These are phyloP conservation scores for Paraleonurus japonicus DNA, from an alignment of 257 asterid genomes.

Conservation along the genomic window DNA sequence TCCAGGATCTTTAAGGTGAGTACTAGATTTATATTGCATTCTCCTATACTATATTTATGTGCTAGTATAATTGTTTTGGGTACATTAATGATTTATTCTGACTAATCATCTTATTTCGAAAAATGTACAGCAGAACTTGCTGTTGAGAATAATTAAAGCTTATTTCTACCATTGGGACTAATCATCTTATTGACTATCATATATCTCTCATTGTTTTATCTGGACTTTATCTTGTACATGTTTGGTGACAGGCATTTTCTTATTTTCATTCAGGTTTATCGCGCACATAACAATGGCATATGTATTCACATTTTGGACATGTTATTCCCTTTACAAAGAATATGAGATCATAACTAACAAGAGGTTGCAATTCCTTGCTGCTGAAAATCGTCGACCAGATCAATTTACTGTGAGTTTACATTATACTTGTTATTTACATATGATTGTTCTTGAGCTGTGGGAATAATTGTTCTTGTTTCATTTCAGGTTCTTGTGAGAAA, in stretches of 20 bases:
- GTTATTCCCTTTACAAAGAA: constrained; percentile 70
- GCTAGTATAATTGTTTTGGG: background rate
- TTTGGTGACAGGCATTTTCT: constrained; percentile 4
- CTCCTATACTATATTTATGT: constrained; percentile 3
- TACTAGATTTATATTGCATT: constrained; percentile 15
- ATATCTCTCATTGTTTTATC: background rate
- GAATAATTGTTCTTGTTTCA: constrained; percentile 1
- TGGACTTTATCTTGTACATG: background rate
- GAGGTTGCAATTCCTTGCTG: constrained; percentile 88
- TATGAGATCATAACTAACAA: constrained; percentile 57
- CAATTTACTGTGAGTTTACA: constrained; percentile 76
- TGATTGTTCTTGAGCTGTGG: background rate
- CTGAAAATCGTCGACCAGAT: constrained; percentile 81
- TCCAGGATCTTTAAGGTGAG: constrained; percentile 72
- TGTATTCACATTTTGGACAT: constrained; percentile 82
- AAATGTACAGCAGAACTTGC: background rate
- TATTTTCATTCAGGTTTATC: constrained; percentile 57
- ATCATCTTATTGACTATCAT: too few species aligned
- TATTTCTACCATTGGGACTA: background rate
- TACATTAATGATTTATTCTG: background rate
- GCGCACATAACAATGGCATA: constrained; percentile 86
- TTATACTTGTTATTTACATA: background rate
- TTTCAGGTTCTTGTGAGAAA: constrained; percentile 92
- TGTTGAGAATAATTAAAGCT: background rate
- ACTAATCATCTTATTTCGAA: background rate